Evolutionary conservation across 2,329 filamentous ascomycete genomes (phyloP).

Genomic region (Stachybotrys chlorohalonatus): DNA sequence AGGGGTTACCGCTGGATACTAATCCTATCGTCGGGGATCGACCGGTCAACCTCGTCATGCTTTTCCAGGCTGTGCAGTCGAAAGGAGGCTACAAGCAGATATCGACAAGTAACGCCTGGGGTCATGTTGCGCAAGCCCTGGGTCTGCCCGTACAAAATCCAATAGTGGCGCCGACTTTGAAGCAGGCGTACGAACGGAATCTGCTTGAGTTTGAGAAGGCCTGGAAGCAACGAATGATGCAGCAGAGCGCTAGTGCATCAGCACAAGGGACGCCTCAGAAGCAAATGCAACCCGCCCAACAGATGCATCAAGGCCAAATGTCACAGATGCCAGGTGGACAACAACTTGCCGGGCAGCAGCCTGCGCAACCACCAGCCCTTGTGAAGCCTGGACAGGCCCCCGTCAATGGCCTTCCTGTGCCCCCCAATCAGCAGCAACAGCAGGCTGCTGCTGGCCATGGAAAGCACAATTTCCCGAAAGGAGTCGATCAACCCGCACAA

Average conservation of each 20-base stretch:
- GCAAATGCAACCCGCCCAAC: constrained; percentile 22
- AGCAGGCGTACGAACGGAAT: constrained; percentile 66
- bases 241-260: constrained; percentile 17
- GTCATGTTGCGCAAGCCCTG: constrained; percentile 56
- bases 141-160: constrained; percentile 56
- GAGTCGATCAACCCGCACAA: constrained; percentile 26
- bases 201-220: constrained; percentile 68
- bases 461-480: constrained; percentile 41
- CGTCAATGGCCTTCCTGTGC: constrained; percentile 27
- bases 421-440: constrained; percentile 12
- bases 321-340: background rate
- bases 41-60: constrained; percentile 61
- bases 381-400: constrained; percentile 29
- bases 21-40: constrained; percentile 68
- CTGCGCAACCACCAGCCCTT: constrained; percentile 20
- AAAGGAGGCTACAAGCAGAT: constrained; percentile 74
- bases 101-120: constrained; percentile 63
- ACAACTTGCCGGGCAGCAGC: constrained; percentile 18
- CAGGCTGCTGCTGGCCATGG: constrained; percentile 24
- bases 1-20: constrained; percentile 63
- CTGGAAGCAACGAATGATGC: constrained; percentile 45
- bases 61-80: constrained; percentile 66
- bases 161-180: constrained; percentile 59
- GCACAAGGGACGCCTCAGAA: constrained; percentile 20
- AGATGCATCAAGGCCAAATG: constrained; percentile 24